These are phyloP conservation scores for Monilinia vaccinii-corymbosi DNA, from an alignment of 2,329 filamentous ascomycete species.

Conservation along the genomic window DNA sequence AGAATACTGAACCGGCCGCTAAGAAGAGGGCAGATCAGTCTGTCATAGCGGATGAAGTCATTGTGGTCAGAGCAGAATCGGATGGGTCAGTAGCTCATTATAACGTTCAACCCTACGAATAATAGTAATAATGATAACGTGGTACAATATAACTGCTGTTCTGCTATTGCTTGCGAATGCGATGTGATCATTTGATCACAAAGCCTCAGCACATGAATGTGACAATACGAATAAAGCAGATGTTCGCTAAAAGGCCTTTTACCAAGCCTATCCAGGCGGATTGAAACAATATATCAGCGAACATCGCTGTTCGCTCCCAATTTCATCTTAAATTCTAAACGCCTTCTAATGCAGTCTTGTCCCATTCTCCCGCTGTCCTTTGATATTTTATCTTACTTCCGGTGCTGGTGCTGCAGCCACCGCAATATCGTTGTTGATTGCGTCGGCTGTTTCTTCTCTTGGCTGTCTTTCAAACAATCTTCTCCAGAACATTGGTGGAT, in stretches of 20 bases:
- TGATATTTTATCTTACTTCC: slow-evolving; percentile 29
- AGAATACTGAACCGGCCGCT: not conserved
- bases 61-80: not conserved
- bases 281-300: not conserved
- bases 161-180: not conserved
- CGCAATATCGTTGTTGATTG: slow-evolving; percentile 53
- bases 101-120: not conserved
- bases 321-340: slow-evolving; percentile 1
- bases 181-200: not conserved
- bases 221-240: not conserved
- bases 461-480: slow-evolving; percentile 64
- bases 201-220: not conserved
- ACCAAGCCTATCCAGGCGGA: not conserved
- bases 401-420: slow-evolving; percentile 40
- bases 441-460: slow-evolving; percentile 42
- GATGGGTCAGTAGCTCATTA: not conserved
- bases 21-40: not conserved
- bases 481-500: slow-evolving; percentile 85
- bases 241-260: not conserved
- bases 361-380: not conserved
- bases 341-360: slow-evolving; percentile 10
- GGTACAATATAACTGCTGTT: not conserved
- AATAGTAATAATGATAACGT: not conserved
- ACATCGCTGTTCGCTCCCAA: not conserved
- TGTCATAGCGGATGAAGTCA: not conserved